Base-by-base conservation (phyloP, 2,329 filamentous ascomycete species). In the Cytospora chrysosperma region DNA sequence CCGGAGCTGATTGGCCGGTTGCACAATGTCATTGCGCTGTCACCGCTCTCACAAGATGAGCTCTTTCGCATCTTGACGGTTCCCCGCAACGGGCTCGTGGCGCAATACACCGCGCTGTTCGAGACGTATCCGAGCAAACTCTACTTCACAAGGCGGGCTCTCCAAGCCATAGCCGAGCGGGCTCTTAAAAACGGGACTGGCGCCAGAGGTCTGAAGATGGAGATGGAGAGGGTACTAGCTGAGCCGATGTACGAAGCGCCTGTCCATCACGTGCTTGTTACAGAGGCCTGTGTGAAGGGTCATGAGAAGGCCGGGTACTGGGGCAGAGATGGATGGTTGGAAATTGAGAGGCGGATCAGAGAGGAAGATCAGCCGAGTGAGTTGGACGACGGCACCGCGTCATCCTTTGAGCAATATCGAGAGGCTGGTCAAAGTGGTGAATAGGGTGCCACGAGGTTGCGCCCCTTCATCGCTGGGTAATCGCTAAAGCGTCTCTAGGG, bases 1-100 rank as follows among this genome's bases (percentile, higher is more conserved):
- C 93, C 93, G 0, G 93, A 97, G 76, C 82, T 97, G n/a, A 90
- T 98, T 59, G 95, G 95, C n/a, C 90, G 95, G 21, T 87, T 99
- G 55, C 94, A 96, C 59, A 92, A 97, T 64, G 90, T 93, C 56
- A 93, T 92, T 65, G 91, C 95, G 0, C 84, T 99, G 0, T 89
- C 91, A 17, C 88, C 92, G 0, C 82, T 99, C 0, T 85, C 85
- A 1, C 78, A 82, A 17, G 73, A 81, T 27, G 85, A 88, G 64
- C 86, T 99, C 15, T 87, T 94, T 59, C 88, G 93, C 59, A 95
- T 99, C 66, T 82, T 99, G 47, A 97, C 92, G 0, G 94, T 98
- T 74, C 95, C 95, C 1, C 88, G 91, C 63, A 97, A 97, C 77
- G 92, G 89, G 59, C 83, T 99, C 0, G 82, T 97, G 3, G 87